phyloP scores from a whole-genome alignment of 768 basidiomycete genomes.

The Trametes cingulata region DNA sequence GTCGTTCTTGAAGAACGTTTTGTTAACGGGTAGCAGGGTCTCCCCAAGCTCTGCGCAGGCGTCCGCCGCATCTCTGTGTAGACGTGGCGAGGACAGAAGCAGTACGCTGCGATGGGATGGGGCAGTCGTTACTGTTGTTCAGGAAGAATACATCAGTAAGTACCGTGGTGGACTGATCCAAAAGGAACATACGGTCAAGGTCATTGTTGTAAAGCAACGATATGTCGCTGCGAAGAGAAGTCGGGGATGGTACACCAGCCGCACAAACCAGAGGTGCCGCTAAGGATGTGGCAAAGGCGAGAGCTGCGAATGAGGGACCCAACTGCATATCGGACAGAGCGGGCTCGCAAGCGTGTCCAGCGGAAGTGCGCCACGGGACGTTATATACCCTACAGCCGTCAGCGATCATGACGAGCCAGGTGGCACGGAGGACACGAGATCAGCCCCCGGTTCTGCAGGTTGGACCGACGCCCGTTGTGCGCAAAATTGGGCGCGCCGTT shows the following conservation, averaged over 20 bases:
- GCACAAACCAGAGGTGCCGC: conserved; percentile 5
- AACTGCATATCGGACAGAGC: conserved; percentile 1
- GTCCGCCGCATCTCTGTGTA: conserved; percentile 13
- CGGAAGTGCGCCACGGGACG: neutral
- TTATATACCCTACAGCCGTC: conserved; percentile 3
- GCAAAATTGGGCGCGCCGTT: conserved; percentile 7
- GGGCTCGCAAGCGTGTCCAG: neutral
- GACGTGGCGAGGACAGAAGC: conserved; percentile 20
- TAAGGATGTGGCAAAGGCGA: neutral
- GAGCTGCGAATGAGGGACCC: neutral
- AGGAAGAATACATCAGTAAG: too few species aligned
- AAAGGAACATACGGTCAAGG: conserved; percentile 20
- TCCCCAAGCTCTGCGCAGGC: conserved; percentile 27
- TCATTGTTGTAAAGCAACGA: conserved; percentile 30
- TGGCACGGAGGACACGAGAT: conserved; percentile 2
- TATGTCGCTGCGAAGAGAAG: conserved; percentile 20
- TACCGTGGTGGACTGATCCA: neutral
- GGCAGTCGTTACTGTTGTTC: conserved; percentile 20
- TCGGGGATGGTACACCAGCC: conserved; percentile 9
- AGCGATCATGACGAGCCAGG: neutral
- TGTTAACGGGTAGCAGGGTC: conserved; percentile 24
- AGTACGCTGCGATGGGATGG: conserved; percentile 23
- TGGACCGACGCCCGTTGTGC: neutral
- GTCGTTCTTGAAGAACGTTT: conserved; percentile 25
- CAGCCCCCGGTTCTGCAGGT: neutral